Percentiles rank a stretch among this genome's conserved stretches.
Evolutionary conservation across 495 filamentous ascomycete species (phyloP).

Genomic region (Aspergillus olivimuriae): DNA sequence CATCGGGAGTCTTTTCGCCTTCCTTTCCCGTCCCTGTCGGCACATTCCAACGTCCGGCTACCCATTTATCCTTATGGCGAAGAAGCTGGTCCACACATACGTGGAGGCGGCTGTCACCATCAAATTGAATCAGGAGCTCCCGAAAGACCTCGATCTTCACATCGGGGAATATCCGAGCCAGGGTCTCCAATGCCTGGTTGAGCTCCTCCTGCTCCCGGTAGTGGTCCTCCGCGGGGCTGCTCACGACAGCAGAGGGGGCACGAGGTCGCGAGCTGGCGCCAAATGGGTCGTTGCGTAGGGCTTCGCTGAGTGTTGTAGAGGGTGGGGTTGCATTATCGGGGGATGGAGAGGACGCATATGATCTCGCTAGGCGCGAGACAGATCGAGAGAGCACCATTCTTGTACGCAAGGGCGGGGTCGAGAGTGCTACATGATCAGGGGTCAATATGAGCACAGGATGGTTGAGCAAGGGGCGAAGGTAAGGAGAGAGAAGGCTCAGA

Average conservation of each 20-base stretch:
- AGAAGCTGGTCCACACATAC: slow-evolving; percentile 81
- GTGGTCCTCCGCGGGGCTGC: slow-evolving; percentile 18
- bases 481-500: not conserved
- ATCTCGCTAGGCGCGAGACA: slow-evolving; percentile 34
- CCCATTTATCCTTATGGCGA: slow-evolving; percentile 67
- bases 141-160: slow-evolving; percentile 87
- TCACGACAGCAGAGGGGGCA: slow-evolving; percentile 10
- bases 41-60: slow-evolving; percentile 65
- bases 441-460: not conserved
- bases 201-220: slow-evolving; percentile 53
- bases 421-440: slow-evolving; percentile 31
- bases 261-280: slow-evolving; percentile 31
- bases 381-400: slow-evolving; percentile 41
- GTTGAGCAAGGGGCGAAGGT: too few species aligned
- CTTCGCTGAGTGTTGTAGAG: slow-evolving; percentile 35
- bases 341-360: slow-evolving; percentile 25
- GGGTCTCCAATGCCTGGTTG: slow-evolving; percentile 64
- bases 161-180: slow-evolving; percentile 79
- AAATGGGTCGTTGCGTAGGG: slow-evolving; percentile 41
- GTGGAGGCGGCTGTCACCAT: slow-evolving; percentile 74
- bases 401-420: slow-evolving; percentile 4
- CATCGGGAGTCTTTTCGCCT: slow-evolving; percentile 12
- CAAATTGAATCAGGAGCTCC: slow-evolving; percentile 75
- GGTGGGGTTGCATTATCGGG: slow-evolving; percentile 18
- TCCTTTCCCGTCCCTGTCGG: slow-evolving; percentile 21